A percentile compares a stretch with the other conserved stretches of the same genome.
phyloP scores from a whole-genome alignment of 495 filamentous ascomycete genomes.

The Trichoderma asperelloides region DNA sequence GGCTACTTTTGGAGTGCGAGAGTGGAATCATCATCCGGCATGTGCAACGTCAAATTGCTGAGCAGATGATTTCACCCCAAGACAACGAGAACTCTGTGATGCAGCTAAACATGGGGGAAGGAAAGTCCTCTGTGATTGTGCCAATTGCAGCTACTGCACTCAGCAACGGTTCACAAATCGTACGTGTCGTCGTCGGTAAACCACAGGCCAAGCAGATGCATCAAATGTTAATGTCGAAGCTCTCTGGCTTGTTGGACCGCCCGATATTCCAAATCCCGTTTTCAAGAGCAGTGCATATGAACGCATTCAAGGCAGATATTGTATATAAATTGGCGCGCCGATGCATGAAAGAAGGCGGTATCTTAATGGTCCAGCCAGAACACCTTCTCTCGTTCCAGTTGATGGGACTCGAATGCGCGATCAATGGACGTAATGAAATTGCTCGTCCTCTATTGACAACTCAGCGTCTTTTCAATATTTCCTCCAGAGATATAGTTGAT shows the following conservation, averaged over 20 bases:
- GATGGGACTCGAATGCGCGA: conserved; percentile 48
- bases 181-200: conserved; percentile 53
- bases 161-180: conserved; percentile 43
- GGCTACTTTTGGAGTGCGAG: conserved; percentile 56
- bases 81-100: conserved; percentile 42
- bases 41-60: conserved; percentile 50
- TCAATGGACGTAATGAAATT: conserved; percentile 16
- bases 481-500: conserved; percentile 49
- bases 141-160: conserved; percentile 50
- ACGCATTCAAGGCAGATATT: no score
- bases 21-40: conserved; percentile 51
- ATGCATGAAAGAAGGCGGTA: conserved; percentile 25
- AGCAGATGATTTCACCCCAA: conserved; percentile 45
- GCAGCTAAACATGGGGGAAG: conserved; percentile 71
- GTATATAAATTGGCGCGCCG: no score
- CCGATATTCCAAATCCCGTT: conserved; percentile 55
- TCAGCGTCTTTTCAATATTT: conserved; percentile 32
- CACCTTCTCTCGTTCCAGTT: conserved; percentile 62
- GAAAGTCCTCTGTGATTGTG: conserved; percentile 64
- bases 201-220: conserved; percentile 54
- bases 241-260: conserved; percentile 52
- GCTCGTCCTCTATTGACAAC: conserved; percentile 29
- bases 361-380: conserved; percentile 58
- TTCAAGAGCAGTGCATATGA: conserved; percentile 36
- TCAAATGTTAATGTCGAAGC: conserved; percentile 47